Base-by-base conservation (phyloP, 495 filamentous ascomycete genomes). In the Aspergillus wentii region DNA sequence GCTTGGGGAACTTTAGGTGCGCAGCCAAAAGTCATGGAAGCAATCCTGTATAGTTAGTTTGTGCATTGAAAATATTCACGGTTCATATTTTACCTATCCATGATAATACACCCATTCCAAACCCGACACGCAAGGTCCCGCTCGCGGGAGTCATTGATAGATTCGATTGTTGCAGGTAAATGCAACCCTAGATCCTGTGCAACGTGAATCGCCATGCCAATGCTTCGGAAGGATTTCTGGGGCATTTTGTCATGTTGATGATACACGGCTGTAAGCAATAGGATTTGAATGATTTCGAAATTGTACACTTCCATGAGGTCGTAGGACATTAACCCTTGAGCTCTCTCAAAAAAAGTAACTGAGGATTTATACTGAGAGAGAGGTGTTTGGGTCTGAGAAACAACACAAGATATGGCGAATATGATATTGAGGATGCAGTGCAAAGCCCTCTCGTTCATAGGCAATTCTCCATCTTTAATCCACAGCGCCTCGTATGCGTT, bases 101-200 rank as follows among this genome's bases (percentile, higher is more conserved):
- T 43, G 3, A 52, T 35, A 13, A 55, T 25, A 34, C 51, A 55
- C 16, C 43, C 43, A 43, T 55, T 46, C 48, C 48, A 55, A 10
- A 55, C 48, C 30, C 30, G 41, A 17, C 48, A 32, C 3, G 38
- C 32, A 31, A 55, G 36, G 17, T 51, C 48, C 33, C 44, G 30
- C 21, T 43, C 39, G 9, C 21, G 25, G 11, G 22, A 10, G 19
- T 51, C 32, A 13, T 46, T 31, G 10, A 54, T 48, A 8, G 43
- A 34, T 19, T 46, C 51, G 5, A 34, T 42, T 15, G 34, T 48
- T 22, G 37, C 49, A 27, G 43, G 42, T 10, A 83, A 70, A 49
- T 91, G 86, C 22, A 91, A 65, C 3, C 86, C 86, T 13, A 88
- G 56, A 2, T 78, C 78, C 41, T 86, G 80, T 5, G n/a, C n/a